Percentiles rank a stretch among this genome's conserved stretches.
These are phyloP conservation scores for Kodamaea kakaduensis DNA, from an alignment of 805 yeast genomes.

Conservation along the genomic window DNA sequence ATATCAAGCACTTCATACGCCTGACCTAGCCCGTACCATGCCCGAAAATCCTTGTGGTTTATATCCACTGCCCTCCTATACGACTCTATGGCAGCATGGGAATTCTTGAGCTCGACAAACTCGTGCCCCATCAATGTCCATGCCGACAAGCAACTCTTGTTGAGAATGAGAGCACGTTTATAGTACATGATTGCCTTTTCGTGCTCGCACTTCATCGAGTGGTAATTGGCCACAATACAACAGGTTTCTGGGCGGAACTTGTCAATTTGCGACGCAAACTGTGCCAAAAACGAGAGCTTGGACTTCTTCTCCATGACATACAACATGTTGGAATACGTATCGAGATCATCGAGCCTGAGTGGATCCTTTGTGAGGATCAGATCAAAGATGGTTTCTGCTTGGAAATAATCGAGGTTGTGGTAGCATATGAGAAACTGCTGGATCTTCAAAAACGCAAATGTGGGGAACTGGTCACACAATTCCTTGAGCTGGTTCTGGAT, in stretches of 20 bases:
- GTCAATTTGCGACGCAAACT: slow-evolving; percentile 76
- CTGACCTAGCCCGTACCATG: slow-evolving; percentile 98
- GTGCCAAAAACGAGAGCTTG: slow-evolving; percentile 83
- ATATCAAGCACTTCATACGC: slow-evolving; percentile 95
- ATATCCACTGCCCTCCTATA: slow-evolving; percentile 91
- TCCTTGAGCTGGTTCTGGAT: slow-evolving; percentile 47
- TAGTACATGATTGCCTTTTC: slow-evolving; percentile 93
- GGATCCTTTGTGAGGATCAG: slow-evolving; percentile 72
- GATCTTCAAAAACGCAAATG: slow-evolving; percentile 66
- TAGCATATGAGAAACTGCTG: slow-evolving; percentile 82
- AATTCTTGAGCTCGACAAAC: slow-evolving; percentile 90
- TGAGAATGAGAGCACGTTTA: slow-evolving; percentile 79
- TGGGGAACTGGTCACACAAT: slow-evolving; percentile 59
- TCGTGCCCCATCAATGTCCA: slow-evolving; percentile 99
- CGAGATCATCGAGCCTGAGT: slow-evolving; percentile 83
- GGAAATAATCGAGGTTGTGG: slow-evolving; percentile 78
- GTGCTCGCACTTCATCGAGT: slow-evolving; percentile 87
- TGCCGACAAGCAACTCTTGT: slow-evolving; percentile 77
- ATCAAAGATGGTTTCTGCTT: slow-evolving; percentile 78
- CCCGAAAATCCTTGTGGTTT: slow-evolving; percentile 83
- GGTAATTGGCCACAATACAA: slow-evolving; percentile 90
- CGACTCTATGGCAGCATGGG: slow-evolving; percentile 96
- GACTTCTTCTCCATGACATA: slow-evolving; percentile 89
- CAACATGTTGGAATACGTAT: slow-evolving; percentile 87
- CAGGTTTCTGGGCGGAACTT: slow-evolving; percentile 91